Conservation (phyloP, 169 alveolate species). For the Eimeria falciformis region DNA sequence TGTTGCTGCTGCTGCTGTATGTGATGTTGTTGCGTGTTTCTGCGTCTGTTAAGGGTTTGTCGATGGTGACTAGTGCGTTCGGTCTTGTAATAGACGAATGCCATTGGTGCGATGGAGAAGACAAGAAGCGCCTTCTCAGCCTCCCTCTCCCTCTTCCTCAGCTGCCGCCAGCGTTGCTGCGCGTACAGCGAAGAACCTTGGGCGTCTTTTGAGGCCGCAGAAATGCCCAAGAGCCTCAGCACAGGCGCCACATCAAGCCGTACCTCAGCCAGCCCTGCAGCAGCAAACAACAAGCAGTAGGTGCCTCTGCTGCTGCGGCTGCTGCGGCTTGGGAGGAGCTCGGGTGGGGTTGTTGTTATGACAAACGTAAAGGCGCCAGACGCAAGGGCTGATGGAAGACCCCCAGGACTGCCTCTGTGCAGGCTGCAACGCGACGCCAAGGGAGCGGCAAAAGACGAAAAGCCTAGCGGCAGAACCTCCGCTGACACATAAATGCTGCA, state of each 20-base stretch:
- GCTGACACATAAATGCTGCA: conserved; percentile 24
- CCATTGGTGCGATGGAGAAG: neutral
- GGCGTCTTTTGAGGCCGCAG: neutral
- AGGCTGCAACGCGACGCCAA: neutral
- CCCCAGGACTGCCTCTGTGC: neutral
- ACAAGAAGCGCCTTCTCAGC: conserved; percentile 1
- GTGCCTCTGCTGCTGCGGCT: neutral
- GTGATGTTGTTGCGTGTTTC: neutral
- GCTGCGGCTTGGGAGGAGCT: neutral
- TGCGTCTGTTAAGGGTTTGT: neutral
- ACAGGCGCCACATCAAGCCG: neutral
- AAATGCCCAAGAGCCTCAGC: conserved; percentile 1
- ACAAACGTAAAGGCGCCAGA: neutral
- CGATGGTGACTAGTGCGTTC: too few species aligned
- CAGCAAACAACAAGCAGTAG: conserved; percentile 32
- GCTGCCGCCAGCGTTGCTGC: conserved; percentile 62
- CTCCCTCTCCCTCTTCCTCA: conserved; percentile 1
- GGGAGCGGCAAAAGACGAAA: conserved; percentile 6
- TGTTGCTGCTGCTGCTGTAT: conserved; percentile 8
- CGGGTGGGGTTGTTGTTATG: conserved; percentile 15
- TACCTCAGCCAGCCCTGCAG: conserved; percentile 9
- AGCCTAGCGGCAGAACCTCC: neutral
- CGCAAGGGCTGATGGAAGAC: neutral
- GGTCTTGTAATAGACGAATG: neutral
- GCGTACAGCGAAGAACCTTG: neutral